Evolutionary conservation across 257 asterid species (phyloP).

Genomic region (Jaltomata sinuosa): DNA sequence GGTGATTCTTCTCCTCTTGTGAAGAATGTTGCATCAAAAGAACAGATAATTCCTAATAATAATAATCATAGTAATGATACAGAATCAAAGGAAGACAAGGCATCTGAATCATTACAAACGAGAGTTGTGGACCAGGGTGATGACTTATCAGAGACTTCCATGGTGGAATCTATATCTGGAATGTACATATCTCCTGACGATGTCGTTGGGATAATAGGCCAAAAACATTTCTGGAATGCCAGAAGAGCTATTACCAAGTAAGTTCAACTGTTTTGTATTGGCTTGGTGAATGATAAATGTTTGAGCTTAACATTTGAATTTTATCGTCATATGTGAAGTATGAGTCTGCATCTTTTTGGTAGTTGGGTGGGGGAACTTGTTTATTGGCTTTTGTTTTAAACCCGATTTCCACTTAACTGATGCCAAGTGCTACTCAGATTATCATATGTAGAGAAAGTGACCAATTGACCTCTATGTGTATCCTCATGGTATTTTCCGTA

Average conservation of each 20-base stretch:
- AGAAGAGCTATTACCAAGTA: constrained; percentile 76
- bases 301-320: not conserved
- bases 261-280: constrained; percentile 17
- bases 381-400: not conserved
- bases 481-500: not conserved
- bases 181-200: constrained; percentile 70
- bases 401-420: not conserved
- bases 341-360: not conserved
- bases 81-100: constrained; percentile 31
- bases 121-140: constrained; percentile 40
- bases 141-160: constrained; percentile 53
- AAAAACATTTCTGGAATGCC: constrained; percentile 84
- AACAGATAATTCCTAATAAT: constrained; percentile 9
- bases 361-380: not conserved
- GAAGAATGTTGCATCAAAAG: constrained; percentile 17
- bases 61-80: constrained; percentile 21
- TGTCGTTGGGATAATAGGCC: constrained; percentile 69
- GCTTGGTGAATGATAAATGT: not conserved
- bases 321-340: not conserved
- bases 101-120: constrained; percentile 19
- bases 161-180: constrained; percentile 48
- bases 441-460: not conserved
- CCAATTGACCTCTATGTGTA: not conserved
- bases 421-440: not conserved
- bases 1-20: constrained; percentile 16